Conservation (phyloP, 1,284 basidiomycete species). For the Golubevia sp. region DNA sequence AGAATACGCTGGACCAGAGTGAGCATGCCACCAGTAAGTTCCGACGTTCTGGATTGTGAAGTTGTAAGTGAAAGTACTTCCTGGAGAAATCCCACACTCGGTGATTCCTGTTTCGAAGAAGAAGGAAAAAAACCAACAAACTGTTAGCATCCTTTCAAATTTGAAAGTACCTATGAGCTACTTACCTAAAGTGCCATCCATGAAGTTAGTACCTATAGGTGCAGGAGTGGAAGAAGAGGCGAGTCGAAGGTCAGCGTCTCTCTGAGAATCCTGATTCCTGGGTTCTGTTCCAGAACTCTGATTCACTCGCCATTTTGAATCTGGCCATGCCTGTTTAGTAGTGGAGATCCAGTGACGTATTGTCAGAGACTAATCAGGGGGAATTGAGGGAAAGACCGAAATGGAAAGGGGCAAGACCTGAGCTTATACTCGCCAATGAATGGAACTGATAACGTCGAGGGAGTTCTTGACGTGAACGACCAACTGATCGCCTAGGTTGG, state of each 20-base stretch:
- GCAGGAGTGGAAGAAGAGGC: no score
- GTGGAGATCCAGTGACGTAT: not conserved
- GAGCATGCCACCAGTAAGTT: constrained; percentile 11
- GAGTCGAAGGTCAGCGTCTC: no score
- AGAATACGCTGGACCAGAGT: constrained; percentile 62
- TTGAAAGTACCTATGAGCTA: not conserved
- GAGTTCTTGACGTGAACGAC: constrained; percentile 23
- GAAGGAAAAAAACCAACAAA: not conserved
- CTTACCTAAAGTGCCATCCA: constrained; percentile 32
- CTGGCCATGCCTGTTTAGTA: constrained; percentile 13
- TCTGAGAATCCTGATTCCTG: no score
- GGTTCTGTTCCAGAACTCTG: no score
- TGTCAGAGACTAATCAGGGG: not conserved
- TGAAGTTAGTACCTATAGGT: constrained; percentile 23
- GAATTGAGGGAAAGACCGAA: not conserved
- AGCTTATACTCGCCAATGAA: constrained; percentile 10
- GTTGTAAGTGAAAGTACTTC: constrained; percentile 26
- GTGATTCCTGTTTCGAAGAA: constrained; percentile 25
- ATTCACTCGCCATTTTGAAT: no score
- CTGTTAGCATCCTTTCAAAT: not conserved
- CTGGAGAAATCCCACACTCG: constrained; percentile 51
- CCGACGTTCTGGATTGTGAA: constrained; percentile 3
- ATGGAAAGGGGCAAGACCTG: not conserved
- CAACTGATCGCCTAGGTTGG: constrained; percentile 19
- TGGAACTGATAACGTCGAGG: constrained; percentile 16